Percentiles rank a stretch among this genome's conserved stretches.
Evolutionary conservation across 2,329 filamentous ascomycete genomes (phyloP).

Genomic region (Acarospora socialis): DNA sequence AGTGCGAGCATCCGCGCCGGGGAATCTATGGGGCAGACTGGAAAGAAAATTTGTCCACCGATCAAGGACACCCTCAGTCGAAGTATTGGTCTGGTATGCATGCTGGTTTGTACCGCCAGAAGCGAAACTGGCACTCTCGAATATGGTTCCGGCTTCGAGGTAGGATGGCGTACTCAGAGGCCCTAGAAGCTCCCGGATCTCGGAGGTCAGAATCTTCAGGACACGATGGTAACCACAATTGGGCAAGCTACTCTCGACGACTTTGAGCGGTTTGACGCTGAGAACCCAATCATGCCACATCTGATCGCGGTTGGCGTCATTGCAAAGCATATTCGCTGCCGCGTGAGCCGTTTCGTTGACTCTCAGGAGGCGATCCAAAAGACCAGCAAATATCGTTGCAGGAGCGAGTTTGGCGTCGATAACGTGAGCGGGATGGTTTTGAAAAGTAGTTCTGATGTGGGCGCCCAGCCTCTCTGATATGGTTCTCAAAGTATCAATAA

Average conservation of each 20-base stretch:
- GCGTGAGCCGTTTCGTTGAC: conserved; percentile 92
- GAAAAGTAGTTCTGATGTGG: conserved; percentile 75
- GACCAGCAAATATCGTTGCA: conserved; percentile 72
- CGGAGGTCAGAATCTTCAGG: conserved; percentile 32
- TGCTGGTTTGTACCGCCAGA: conserved; percentile 18
- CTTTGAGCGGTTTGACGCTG: conserved; percentile 41
- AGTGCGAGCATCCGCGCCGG: conserved; percentile 56
- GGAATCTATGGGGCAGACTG: conserved; percentile 55
- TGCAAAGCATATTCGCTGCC: conserved; percentile 80
- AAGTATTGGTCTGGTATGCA: conserved; percentile 26
- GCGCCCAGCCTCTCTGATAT: conserved; percentile 69
- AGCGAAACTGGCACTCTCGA: conserved; percentile 5
- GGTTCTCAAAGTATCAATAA: conserved; percentile 72
- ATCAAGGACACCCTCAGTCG: conserved; percentile 56
- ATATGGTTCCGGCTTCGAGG: conserved; percentile 41
- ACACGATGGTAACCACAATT: conserved; percentile 31
- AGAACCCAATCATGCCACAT: conserved; percentile 90
- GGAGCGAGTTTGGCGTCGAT: conserved; percentile 76
- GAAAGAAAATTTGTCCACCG: conserved; percentile 62
- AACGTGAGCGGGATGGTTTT: conserved; percentile 71
- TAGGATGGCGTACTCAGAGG: conserved; percentile 54
- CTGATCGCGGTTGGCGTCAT: conserved; percentile 75
- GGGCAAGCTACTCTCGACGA: conserved; percentile 43
- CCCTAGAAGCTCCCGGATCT: conserved; percentile 57
- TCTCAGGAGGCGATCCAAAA: conserved; percentile 73